Evolutionary conservation across 352 stramenopile species (phyloP), one percentile per base, ranked within the genome.

Genomic region (Elongisporangium undulatum): DNA sequence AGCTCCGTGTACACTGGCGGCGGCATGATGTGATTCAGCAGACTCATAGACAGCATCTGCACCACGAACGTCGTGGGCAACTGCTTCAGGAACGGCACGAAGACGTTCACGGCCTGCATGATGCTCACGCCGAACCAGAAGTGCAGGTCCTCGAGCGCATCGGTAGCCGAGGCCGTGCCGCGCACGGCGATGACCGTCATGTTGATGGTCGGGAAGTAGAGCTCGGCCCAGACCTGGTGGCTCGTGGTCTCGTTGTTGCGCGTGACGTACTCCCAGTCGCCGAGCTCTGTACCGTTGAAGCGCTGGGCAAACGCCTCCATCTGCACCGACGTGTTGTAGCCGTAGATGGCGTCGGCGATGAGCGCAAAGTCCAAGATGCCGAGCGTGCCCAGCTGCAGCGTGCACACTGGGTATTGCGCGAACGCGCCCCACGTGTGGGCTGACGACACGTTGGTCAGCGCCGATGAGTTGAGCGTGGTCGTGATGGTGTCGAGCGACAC

Each of bases 121-220:
- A 94, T 83, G 53, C 71, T 88, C 53, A 95, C 85, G 19, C 85
- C 87, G 51, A 95, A 94, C 85, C 87, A 94, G 59, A 78, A 95
- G 65, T 95, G 85, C 19, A 95, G 68, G 54, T 95, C 87, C 52
- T 95, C 85, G 29, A 95, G 82, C 21, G 83, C 87, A 51, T 95
- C 87, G 0, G 84, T 87, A 15, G 79, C 86, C 12, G 86, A 92
- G 24, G 86, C 86, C 29, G 86, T 95, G 56, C 86, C 84, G 39
- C 86, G 81, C 55, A 95, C 82, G 0, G 85, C 86, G 24, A 95
- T 74, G 39, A 95, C 82, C 19, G 86, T 95, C 71, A 93, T 87
- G 75, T 92, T 94, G 62, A 91, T 82, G 1, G 67, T 74, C 15
- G 79, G 77, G 60, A 95, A 95, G 66, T 79, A 92, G 51, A 94